These are phyloP conservation scores for Globisporangium nunn DNA, from an alignment of 352 stramenopile genomes.

Conservation along the genomic window DNA sequence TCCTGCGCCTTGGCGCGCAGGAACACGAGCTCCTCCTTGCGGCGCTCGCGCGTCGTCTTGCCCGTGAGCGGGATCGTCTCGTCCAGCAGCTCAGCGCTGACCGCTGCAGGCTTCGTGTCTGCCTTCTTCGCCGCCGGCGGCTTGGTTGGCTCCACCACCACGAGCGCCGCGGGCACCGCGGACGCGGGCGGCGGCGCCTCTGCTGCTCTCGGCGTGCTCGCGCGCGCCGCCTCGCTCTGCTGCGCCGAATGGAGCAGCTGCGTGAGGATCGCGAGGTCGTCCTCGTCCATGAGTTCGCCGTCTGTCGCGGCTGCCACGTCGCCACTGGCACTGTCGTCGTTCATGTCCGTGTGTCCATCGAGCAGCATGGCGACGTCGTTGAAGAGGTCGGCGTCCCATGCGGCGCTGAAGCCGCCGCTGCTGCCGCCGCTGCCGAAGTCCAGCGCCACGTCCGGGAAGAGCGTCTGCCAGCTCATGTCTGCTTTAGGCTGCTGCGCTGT, in stretches of 20 bases:
- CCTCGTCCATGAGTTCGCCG: slow-evolving; percentile 5
- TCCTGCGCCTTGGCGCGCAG: slow-evolving; percentile 21
- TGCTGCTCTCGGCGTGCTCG: background rate
- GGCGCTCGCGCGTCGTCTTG: slow-evolving; percentile 15
- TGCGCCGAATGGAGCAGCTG: slow-evolving; percentile 4
- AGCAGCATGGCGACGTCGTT: slow-evolving; percentile 8
- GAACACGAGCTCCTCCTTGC: slow-evolving; percentile 22
- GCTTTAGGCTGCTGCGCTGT: no score
- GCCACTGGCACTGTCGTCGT: background rate
- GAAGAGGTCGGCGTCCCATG: slow-evolving; percentile 11
- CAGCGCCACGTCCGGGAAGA: background rate
- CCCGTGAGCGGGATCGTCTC: slow-evolving; percentile 6
- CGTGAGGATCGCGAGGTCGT: slow-evolving; percentile 12
- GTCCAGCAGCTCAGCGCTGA: no score
- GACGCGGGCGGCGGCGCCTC: background rate
- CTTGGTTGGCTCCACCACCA: background rate
- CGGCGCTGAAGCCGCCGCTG: background rate
- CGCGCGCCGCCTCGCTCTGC: background rate
- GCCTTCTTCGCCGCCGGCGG: background rate
- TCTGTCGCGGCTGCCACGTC: background rate
- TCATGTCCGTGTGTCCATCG: background rate
- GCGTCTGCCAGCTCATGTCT: no score
- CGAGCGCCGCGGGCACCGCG: background rate
- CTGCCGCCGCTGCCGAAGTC: background rate
- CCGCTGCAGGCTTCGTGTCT: background rate